A percentile compares a stretch with the other conserved stretches of the same genome.
Conservation (phyloP, 176 grass and related monocot species). For the Luzula sylvatica region DNA sequence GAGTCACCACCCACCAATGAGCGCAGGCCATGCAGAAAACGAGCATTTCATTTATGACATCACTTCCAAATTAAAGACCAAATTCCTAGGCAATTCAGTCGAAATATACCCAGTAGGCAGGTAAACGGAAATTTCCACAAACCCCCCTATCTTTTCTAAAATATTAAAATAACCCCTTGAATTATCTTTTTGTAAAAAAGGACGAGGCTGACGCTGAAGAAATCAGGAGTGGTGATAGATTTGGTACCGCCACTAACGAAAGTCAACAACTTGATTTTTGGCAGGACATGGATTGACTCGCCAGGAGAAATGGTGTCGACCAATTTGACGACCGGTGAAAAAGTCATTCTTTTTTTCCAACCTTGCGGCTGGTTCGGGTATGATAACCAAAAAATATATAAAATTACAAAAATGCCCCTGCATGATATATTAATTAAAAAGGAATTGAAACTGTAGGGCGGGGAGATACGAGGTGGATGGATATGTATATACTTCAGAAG, state of each 20-base stretch:
- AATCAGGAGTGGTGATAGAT: conserved; percentile 58
- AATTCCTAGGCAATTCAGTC: conserved; percentile 91
- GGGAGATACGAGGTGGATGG: conserved; percentile 88
- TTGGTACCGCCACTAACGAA: conserved; percentile 76
- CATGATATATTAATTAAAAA: conserved; percentile 1
- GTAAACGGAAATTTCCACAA: conserved; percentile 15
- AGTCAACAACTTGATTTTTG: conserved; percentile 95
- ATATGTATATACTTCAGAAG: conserved; percentile 76
- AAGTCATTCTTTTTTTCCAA: conserved; percentile 85
- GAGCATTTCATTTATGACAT: conserved; percentile 96
- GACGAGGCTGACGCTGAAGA: conserved; percentile 83
- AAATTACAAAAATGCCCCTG: neutral
- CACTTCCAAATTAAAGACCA: conserved; percentile 88
- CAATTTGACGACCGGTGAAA: conserved; percentile 83
- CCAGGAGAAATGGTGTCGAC: conserved; percentile 77
- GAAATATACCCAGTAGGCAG: conserved; percentile 95
- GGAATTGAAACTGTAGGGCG: conserved; percentile 30
- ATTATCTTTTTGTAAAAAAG: conserved; percentile 17
- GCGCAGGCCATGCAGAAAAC: conserved; percentile 77
- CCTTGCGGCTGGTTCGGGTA: conserved; percentile 98
- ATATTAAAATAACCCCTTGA: no score
- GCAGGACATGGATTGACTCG: conserved; percentile 81
- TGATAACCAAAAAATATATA: no score
- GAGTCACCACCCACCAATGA: conserved; percentile 97
- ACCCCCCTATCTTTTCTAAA: no score